Evolutionary conservation across 495 filamentous ascomycete species (phyloP), one percentile per base, ranked within the genome.

Genomic region (Corynascus novoguineensis): DNA sequence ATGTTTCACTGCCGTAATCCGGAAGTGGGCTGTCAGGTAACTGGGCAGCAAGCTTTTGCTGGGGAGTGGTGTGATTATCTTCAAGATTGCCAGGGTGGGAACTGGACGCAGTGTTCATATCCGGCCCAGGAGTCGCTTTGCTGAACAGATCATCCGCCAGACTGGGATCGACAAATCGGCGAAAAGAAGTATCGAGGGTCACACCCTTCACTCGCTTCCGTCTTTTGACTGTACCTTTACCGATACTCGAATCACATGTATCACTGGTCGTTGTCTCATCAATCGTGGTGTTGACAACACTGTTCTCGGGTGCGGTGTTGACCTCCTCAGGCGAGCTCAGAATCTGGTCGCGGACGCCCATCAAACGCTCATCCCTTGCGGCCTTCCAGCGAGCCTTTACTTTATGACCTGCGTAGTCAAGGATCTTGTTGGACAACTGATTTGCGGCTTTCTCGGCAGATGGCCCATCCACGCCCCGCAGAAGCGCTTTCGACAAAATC

Each of bases 1-100:
- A 60, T 3, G 63, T 66, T 29, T 60, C 60, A 29, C 60, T 60
- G 11, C 58, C 60, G 24, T 59, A 50, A 14, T 34, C 44, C 6
- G 63, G 60, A 21, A 50, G 54, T 9, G 50, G 55, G 12, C 14
- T 45, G 11, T 15, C 6, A 1, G 62, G 24, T 17, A 15, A 25
- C 12, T 28, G 24, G 32, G 19, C 19, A 15, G 32, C 31, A 27
- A 7, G 28, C 22, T 60, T 52, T 14, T 17, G 21, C 14, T 45
- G 53, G 0, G 53, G 54, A 3, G 48, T 59, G 0, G 42, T 11
- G 24, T 34, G 24, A 8, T 35, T 50, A 17, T 22, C 28, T 10
- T 25, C 47, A 45, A 21, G 4, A 19, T 35, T n/a, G 46, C 48
- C 5, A 12, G 28, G 27, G 25, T 31, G n/a, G 32, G 17, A 41